These are phyloP conservation scores for Leptographium galeiforme DNA, from an alignment of 2,329 filamentous ascomycete species.

Conservation along the genomic window DNA sequence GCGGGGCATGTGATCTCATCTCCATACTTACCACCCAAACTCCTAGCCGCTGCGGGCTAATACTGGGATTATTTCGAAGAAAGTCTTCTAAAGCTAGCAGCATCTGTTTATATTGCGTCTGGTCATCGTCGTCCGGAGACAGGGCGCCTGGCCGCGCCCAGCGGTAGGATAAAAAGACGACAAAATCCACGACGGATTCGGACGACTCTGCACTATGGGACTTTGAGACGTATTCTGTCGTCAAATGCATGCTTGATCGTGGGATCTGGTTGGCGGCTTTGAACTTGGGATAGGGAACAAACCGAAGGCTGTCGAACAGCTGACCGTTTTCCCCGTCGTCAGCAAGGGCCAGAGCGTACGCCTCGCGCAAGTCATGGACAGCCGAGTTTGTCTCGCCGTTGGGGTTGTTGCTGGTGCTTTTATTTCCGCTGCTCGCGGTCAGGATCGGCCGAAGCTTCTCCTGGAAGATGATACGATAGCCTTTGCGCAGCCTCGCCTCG, in stretches of 20 bases:
- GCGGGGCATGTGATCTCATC: not conserved
- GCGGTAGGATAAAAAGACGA: conserved; percentile 23
- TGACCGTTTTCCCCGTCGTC: not conserved
- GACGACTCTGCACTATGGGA: not conserved
- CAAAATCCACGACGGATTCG: conserved; percentile 7
- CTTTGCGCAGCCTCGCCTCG: conserved; percentile 19
- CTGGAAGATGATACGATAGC: conserved; percentile 23
- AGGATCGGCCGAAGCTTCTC: conserved; percentile 22
- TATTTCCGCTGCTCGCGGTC: conserved; percentile 9
- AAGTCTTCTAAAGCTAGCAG: conserved; percentile 16
- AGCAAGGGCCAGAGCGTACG: not conserved
- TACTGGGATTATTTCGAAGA: conserved; percentile 12
- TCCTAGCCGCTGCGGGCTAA: conserved; percentile 13
- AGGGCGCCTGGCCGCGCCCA: conserved; percentile 16
- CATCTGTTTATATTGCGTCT: conserved; percentile 21
- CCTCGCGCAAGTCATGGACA: not conserved
- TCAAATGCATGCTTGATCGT: conserved; percentile 13
- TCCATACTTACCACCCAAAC: conserved; percentile 17
- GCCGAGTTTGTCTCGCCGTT: conserved; percentile 7
- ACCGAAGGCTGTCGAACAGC: conserved; percentile 17
- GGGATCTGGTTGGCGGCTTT: conserved; percentile 14
- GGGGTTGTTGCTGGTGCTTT: too few relatives aligned
- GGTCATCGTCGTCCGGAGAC: conserved; percentile 17
- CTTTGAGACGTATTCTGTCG: conserved; percentile 3
- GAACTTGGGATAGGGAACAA: conserved; percentile 18